Percentiles rank a stretch among this genome's conserved stretches.
phyloP scores from a whole-genome alignment of 202 grass and related monocot species.

The Setaria italica region DNA sequence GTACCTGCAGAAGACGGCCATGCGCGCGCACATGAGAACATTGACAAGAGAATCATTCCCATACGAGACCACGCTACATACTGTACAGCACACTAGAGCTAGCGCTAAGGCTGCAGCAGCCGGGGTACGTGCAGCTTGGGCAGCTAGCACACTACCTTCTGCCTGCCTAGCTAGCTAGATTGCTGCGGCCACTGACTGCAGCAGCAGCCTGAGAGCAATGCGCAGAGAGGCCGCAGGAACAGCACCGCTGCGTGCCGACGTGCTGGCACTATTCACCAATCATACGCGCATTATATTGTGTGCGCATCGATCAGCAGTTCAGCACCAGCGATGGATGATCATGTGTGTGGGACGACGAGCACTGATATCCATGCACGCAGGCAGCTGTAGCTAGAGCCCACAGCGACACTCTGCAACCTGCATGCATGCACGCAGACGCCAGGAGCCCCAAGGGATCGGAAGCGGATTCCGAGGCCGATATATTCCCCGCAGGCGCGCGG shows the following conservation, averaged over 20 bases:
- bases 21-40: constrained; percentile 10
- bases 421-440: neutral
- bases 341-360: neutral
- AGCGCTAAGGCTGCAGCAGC: constrained; percentile 33
- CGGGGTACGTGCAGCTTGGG: neutral
- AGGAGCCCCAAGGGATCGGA: neutral
- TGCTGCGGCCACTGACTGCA: neutral
- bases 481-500: constrained; percentile 6
- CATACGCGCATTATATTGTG: constrained; percentile 52
- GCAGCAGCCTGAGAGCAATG: neutral
- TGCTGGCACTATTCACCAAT: constrained; percentile 53
- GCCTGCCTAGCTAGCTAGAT: neutral
- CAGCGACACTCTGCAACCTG: neutral
- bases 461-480: constrained; percentile 47
- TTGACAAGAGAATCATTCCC: neutral
- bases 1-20: constrained; percentile 63
- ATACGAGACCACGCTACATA: neutral
- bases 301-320: no score
- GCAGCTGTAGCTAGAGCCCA: neutral
- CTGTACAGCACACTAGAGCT: no score
- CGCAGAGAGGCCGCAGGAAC: constrained; percentile 4
- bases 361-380: constrained; percentile 29
- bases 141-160: constrained; percentile 27
- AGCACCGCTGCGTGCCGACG: neutral
- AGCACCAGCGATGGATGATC: neutral